A percentile compares a stretch with the other conserved stretches of the same genome.
These are phyloP conservation scores for Mycena pura DNA, from an alignment of 768 basidiomycete genomes.

Conservation along the genomic window DNA sequence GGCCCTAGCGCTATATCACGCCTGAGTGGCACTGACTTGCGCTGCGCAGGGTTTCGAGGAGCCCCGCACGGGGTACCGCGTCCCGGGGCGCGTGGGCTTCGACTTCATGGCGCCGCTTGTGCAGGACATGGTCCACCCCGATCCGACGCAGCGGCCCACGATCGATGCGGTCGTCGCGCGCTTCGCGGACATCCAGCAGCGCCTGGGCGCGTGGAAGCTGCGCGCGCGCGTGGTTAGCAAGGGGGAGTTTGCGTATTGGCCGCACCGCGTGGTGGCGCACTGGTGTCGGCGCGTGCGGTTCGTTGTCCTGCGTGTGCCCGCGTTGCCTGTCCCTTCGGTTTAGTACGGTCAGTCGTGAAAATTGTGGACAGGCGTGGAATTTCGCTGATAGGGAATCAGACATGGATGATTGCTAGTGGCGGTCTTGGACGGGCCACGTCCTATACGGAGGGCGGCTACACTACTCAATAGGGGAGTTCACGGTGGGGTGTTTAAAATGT, in stretches of 20 bases:
- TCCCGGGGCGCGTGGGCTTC: too few relatives aligned
- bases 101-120: constrained; percentile 43
- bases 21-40: neutral
- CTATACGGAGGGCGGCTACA: too few relatives aligned
- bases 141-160: constrained; percentile 43
- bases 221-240: neutral
- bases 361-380: too few relatives aligned
- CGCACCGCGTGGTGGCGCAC: neutral
- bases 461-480: too few relatives aligned
- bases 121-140: constrained; percentile 42
- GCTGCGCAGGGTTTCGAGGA: neutral
- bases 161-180: constrained; percentile 44
- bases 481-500: too few relatives aligned
- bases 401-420: too few relatives aligned
- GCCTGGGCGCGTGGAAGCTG: constrained; percentile 1
- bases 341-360: too few relatives aligned
- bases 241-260: neutral
- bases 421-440: too few relatives aligned
- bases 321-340: neutral
- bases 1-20: neutral
- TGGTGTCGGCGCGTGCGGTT: neutral
- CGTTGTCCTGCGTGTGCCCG: neutral
- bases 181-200: constrained; percentile 27
- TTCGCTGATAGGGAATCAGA: too few relatives aligned
- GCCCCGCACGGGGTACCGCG: too few relatives aligned